Evolutionary conservation across 2,329 filamentous ascomycete species (phyloP).

Genomic region (Aspergillus phoenicis): DNA sequence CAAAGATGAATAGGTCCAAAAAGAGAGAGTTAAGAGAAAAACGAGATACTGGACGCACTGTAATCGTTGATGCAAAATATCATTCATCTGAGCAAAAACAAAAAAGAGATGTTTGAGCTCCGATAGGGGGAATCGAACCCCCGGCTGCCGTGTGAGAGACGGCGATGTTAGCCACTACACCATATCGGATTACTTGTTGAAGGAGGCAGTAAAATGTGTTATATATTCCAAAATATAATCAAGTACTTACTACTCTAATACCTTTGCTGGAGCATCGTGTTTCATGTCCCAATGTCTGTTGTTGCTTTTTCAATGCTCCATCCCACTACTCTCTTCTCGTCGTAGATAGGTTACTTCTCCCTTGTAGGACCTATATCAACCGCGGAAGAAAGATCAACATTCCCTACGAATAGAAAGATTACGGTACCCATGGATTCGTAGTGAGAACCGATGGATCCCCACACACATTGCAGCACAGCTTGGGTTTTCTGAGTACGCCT

Average conservation of each 20-base stretch:
- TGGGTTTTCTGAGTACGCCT: background rate
- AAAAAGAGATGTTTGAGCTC: slow-evolving; percentile 7
- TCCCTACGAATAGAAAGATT: background rate
- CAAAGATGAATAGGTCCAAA: background rate
- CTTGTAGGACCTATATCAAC: background rate
- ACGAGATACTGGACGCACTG: too few species aligned
- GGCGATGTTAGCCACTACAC: slow-evolving; percentile 29
- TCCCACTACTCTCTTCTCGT: background rate
- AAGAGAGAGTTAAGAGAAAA: background rate
- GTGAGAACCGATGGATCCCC: background rate
- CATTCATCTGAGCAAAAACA: background rate
- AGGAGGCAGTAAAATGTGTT: fast-evolving
- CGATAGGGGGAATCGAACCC: slow-evolving; percentile 32
- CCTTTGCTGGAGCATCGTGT: background rate
- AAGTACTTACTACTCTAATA: background rate
- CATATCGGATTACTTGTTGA: slow-evolving; percentile 22
- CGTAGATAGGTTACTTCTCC: background rate
- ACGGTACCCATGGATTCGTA: background rate
- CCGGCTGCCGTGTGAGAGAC: slow-evolving; percentile 32
- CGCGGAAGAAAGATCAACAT: background rate
- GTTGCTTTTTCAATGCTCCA: background rate
- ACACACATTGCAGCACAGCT: background rate
- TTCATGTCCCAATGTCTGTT: background rate
- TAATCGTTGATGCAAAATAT: background rate
- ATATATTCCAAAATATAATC: background rate